Evolutionary conservation across 2,329 filamentous ascomycete genomes (phyloP).

Genomic region (Nannizzia gypsea): DNA sequence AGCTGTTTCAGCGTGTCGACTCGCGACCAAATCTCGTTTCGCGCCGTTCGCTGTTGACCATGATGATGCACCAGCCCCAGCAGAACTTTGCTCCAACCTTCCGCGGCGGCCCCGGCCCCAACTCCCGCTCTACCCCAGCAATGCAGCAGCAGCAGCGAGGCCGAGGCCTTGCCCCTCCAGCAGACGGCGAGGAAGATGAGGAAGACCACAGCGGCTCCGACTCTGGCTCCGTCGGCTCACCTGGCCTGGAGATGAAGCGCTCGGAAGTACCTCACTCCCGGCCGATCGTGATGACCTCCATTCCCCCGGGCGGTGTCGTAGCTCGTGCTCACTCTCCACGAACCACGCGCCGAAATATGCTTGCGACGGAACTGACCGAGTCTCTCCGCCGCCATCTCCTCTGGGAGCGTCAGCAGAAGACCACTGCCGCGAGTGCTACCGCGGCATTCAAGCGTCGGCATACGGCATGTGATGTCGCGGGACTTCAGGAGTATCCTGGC

Average conservation of each 20-base stretch:
- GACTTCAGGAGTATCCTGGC: slow-evolving; percentile 71
- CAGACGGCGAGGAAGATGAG: slow-evolving; percentile 36
- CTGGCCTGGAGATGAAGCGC: slow-evolving; percentile 46
- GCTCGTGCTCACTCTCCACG: slow-evolving; percentile 63
- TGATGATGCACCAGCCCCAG: slow-evolving; percentile 73
- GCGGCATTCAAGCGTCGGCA: slow-evolving; percentile 82
- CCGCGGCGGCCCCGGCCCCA: not conserved
- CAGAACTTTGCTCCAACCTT: slow-evolving; percentile 47
- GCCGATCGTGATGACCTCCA: slow-evolving; percentile 64
- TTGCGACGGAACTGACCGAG: slow-evolving; percentile 86
- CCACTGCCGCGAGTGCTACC: slow-evolving; percentile 52
- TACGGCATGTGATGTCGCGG: slow-evolving; percentile 81
- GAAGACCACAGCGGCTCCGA: slow-evolving; percentile 41
- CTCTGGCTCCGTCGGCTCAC: slow-evolving; percentile 23
- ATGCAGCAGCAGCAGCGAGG: slow-evolving; percentile 35
- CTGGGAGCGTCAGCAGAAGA: slow-evolving; percentile 92
- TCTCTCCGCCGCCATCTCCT: slow-evolving; percentile 82
- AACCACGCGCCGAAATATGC: slow-evolving; percentile 89
- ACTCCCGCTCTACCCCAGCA: slow-evolving; percentile 33
- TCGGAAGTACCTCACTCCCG: slow-evolving; percentile 59
- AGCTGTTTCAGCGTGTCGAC: slow-evolving; percentile 80
- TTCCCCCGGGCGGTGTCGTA: slow-evolving; percentile 52
- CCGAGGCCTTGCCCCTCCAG: slow-evolving; percentile 46
- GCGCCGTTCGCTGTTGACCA: slow-evolving; percentile 75
- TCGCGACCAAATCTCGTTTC: slow-evolving; percentile 76